Conservation (phyloP, 768 basidiomycete species). For the Russula brevipes region DNA sequence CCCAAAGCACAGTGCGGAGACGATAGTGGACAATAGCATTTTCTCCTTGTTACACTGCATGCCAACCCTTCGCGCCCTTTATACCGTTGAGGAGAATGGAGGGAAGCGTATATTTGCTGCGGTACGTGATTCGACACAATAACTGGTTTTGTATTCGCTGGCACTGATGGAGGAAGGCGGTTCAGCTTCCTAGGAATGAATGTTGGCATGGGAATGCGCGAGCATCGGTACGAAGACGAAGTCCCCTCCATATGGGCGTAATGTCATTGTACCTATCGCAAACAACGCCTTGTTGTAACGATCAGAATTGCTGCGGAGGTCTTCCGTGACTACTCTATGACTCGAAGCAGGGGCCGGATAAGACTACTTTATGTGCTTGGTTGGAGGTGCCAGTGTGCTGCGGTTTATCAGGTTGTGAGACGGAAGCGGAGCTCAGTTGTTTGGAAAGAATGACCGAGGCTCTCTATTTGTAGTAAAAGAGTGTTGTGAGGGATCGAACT, state of each 20-base stretch:
- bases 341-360: too few species aligned
- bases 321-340: background rate
- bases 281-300: background rate
- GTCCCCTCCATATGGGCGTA: background rate
- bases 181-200: background rate
- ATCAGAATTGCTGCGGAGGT: background rate
- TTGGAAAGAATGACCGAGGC: too few species aligned
- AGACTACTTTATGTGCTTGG: too few species aligned
- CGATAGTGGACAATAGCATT: conserved; percentile 1
- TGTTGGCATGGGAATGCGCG: conserved; percentile 2
- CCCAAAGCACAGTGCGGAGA: background rate
- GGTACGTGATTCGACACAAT: too few species aligned
- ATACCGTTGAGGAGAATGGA: background rate
- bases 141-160: background rate
- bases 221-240: background rate
- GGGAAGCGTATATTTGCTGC: background rate
- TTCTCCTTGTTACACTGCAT: background rate
- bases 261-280: background rate
- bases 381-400: too few species aligned
- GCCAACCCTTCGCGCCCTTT: background rate
- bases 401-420: too few species aligned
- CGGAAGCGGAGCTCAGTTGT: too few species aligned
- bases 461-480: too few species aligned
- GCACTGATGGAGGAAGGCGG: background rate
- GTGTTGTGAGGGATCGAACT: too few species aligned